A percentile compares a stretch with the other conserved stretches of the same genome.
phyloP scores from a whole-genome alignment of 2,329 filamentous ascomycete genomes.

The Phaeosphaeria sp. region DNA sequence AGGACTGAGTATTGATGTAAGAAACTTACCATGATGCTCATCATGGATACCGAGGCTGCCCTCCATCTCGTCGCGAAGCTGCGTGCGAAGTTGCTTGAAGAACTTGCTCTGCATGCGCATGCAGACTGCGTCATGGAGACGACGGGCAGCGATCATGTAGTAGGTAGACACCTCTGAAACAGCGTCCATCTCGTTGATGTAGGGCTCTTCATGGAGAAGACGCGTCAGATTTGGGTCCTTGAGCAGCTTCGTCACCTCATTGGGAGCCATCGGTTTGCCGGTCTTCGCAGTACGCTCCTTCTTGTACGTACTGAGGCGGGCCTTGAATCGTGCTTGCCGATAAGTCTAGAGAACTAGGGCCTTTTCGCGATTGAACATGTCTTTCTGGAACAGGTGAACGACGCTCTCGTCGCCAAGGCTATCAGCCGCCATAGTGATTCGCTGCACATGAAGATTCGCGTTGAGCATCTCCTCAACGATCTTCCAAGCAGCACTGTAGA shows the following conservation, averaged over 20 bases:
- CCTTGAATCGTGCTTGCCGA: constrained; percentile 25
- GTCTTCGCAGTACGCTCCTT: constrained; percentile 20
- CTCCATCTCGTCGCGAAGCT: constrained; percentile 35
- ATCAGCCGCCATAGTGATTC: constrained; percentile 26
- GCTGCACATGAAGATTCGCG: constrained; percentile 34
- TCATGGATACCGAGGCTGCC: constrained; percentile 28
- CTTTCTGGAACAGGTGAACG: constrained; percentile 43
- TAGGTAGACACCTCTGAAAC: constrained; percentile 71
- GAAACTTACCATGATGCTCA: constrained; percentile 23
- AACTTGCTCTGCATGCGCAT: constrained; percentile 49
- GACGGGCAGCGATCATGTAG: constrained; percentile 69
- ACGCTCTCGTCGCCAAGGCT: constrained; percentile 44
- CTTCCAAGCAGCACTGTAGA: constrained; percentile 31
- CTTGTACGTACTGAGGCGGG: constrained; percentile 38
- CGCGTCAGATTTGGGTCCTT: constrained; percentile 29
- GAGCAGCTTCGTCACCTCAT: constrained; percentile 37
- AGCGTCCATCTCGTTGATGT: constrained; percentile 65
- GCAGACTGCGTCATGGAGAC: constrained; percentile 66
- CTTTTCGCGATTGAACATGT: constrained; percentile 26
- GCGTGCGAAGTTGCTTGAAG: constrained; percentile 30
- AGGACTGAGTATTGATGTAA: background rate
- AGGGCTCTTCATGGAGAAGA: constrained; percentile 64
- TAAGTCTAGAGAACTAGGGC: constrained; percentile 26
- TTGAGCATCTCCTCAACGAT: constrained; percentile 38
- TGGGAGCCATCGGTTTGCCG: constrained; percentile 14